Percentiles rank a stretch among this genome's conserved stretches.
These are phyloP conservation scores for Alternaria sp. DNA, from an alignment of 2,329 filamentous ascomycete species.

Conservation along the genomic window DNA sequence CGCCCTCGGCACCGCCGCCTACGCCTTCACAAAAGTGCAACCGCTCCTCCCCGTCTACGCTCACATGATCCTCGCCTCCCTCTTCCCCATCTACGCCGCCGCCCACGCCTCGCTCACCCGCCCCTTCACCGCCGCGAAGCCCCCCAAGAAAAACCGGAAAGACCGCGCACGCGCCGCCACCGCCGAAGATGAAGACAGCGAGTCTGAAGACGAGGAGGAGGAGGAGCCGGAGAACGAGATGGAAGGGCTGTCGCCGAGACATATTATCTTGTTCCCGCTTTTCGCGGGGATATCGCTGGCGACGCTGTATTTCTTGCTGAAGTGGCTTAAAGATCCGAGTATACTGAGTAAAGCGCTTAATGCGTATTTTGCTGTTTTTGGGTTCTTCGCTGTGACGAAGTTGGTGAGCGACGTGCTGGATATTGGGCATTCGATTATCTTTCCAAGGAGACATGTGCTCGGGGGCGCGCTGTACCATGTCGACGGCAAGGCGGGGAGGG, in stretches of 20 bases:
- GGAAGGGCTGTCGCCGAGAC: constrained; percentile 74
- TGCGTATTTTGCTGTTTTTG: constrained; percentile 81
- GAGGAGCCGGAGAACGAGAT: constrained; percentile 62
- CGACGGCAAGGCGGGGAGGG: constrained; percentile 41
- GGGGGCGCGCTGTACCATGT: constrained; percentile 59
- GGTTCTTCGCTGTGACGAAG: constrained; percentile 75
- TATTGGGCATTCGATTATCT: constrained; percentile 69
- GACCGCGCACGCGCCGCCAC: constrained; percentile 45
- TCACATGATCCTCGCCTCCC: constrained; percentile 70
- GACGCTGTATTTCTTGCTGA: constrained; percentile 85
- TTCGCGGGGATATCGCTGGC: constrained; percentile 75
- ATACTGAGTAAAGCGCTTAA: constrained; percentile 83
- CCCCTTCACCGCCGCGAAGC: constrained; percentile 77
- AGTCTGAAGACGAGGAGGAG: constrained; percentile 57
- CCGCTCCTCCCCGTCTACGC: constrained; percentile 61
- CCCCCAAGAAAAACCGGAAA: constrained; percentile 60
- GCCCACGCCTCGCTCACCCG: constrained; percentile 84
- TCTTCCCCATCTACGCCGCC: constrained; percentile 84
- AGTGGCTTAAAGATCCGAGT: constrained; percentile 82
- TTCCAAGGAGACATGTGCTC: constrained; percentile 72
- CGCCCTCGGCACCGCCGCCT: constrained; percentile 44
- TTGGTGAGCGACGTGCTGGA: constrained; percentile 75
- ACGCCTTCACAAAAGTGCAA: constrained; percentile 51
- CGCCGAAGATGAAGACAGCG: constrained; percentile 23
- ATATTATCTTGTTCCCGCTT: constrained; percentile 85